Percentiles rank a stretch among this genome's conserved stretches.
These are phyloP conservation scores for Apostasia ramifera DNA, from an alignment of 106 monocot genomes.

Conservation along the genomic window DNA sequence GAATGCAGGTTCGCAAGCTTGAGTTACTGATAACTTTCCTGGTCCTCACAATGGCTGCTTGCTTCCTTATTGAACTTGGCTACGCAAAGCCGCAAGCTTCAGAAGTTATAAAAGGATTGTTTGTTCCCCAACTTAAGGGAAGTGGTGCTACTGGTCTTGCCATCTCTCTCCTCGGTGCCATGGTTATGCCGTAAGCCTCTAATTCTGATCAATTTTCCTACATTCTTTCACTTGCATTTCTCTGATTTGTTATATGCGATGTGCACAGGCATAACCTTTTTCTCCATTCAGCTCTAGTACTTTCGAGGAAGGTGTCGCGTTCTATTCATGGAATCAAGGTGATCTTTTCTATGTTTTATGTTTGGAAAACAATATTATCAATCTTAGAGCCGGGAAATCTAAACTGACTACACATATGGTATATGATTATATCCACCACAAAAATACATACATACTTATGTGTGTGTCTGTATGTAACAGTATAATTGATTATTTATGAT, in stretches of 20 bases:
- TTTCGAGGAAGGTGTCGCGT: slow-evolving; percentile 88
- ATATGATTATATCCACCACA: too few species aligned
- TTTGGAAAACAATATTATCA: too few species aligned
- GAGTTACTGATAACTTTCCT: slow-evolving; percentile 81
- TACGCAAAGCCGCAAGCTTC: slow-evolving; percentile 72
- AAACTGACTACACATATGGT: too few species aligned
- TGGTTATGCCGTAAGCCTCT: slow-evolving; percentile 98
- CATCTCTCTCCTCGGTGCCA: slow-evolving; percentile 91
- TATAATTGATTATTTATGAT: too few species aligned
- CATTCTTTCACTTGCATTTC: background rate
- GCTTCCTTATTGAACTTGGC: slow-evolving; percentile 74
- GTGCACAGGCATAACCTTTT: slow-evolving; percentile 86
- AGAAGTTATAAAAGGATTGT: slow-evolving; percentile 73
- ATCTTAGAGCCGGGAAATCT: too few species aligned
- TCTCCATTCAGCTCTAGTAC: slow-evolving; percentile 91
- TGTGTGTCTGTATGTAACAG: too few species aligned
- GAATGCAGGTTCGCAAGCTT: slow-evolving; percentile 80
- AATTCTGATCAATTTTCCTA: slow-evolving; percentile 4
- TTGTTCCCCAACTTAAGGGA: slow-evolving; percentile 93
- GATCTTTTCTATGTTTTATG: slow-evolving; percentile 4
- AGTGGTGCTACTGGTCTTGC: slow-evolving; percentile 90
- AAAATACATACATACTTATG: too few species aligned
- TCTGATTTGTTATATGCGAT: background rate
- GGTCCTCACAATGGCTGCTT: slow-evolving; percentile 66
- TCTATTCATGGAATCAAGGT: slow-evolving; percentile 85